Conservation (phyloP, 23 red algal genomes). For the Gracilaria caudata region DNA sequence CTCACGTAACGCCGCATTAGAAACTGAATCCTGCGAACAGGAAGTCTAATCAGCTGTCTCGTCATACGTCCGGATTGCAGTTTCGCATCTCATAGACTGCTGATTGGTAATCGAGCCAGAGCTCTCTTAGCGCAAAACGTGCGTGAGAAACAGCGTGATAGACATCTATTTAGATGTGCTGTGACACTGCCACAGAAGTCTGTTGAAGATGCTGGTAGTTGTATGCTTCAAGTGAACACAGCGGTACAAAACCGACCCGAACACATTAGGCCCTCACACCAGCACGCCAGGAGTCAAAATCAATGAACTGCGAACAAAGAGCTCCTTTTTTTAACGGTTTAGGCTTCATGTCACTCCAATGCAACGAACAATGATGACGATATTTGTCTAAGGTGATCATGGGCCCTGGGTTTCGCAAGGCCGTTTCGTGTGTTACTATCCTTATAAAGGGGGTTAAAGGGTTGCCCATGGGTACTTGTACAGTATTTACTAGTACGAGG, state of each 20-base stretch:
- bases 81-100: constrained; percentile 13
- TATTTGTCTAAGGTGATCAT: too few relatives aligned
- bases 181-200: not conserved
- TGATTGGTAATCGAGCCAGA: constrained; percentile 19
- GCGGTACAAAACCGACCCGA: not conserved
- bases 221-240: not conserved
- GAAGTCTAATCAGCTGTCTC: constrained; percentile 52
- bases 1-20: constrained; percentile 66
- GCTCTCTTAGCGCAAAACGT: constrained; percentile 40
- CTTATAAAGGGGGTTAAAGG: too few relatives aligned
- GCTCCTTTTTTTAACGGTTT: too few relatives aligned
- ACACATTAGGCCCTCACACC: too few relatives aligned
- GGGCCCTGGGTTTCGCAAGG: too few relatives aligned
- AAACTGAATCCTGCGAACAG: not conserved
- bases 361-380: too few relatives aligned
- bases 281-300: too few relatives aligned
- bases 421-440: too few relatives aligned
- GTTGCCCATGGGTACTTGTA: too few relatives aligned
- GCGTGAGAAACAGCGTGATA: constrained; percentile 7
- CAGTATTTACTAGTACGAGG: too few relatives aligned
- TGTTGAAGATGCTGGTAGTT: not conserved
- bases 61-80: constrained; percentile 48
- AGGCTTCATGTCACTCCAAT: too few relatives aligned
- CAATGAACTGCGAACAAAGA: too few relatives aligned
- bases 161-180: not conserved